Base-by-base conservation (phyloP, 1,284 basidiomycete species). In the Tilletia horrida region DNA sequence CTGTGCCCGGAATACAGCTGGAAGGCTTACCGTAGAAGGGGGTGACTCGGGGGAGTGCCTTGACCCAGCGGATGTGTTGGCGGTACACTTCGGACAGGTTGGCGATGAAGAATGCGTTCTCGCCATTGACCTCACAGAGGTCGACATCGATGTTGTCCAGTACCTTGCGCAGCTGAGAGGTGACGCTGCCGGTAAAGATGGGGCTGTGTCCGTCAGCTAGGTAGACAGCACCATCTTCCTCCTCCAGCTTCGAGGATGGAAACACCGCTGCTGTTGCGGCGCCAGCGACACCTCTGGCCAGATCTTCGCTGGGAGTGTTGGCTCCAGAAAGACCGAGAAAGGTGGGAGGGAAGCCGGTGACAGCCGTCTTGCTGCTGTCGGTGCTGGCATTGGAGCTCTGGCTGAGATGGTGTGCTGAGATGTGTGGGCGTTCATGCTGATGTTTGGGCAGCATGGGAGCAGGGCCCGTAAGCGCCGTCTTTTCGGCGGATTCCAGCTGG, bases 31-130 rank as follows among this genome's bases (percentile, higher is more conserved):
- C 79, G 45, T 80, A 98, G 84, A 93, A 97, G 31, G 95, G 93
- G 76, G 92, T 88, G 57, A 98, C 88, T 35, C 82, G 92, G 9
- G 77, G 78, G 25, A 98, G 86, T 72, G 87, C 87, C 23, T 85
- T 83, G 72, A 86, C 86, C 95, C 96, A 98, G 67, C 91, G 87
- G 76, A 89, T 84, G 79, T 93, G 91, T 80, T 96, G 93, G 68
- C 85, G 85, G 82, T 91, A 95, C 18, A 98, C 90, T 73, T 90
- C 87, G 73, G 90, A 89, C 43, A 99, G 87, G 83, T 99, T 94
- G 35, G 91, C 93, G 13, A 97, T 93, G 78, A 96, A 97, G 83
- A 97, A 97, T 0, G 96, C 94, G 73, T 89, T 89, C 83, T 98
- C 96, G 14, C 91, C 89, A 77, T 93, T 88, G 45, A 80, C 83